phyloP scores from a whole-genome alignment of 345 rosid species.

The Populus davidiana region DNA sequence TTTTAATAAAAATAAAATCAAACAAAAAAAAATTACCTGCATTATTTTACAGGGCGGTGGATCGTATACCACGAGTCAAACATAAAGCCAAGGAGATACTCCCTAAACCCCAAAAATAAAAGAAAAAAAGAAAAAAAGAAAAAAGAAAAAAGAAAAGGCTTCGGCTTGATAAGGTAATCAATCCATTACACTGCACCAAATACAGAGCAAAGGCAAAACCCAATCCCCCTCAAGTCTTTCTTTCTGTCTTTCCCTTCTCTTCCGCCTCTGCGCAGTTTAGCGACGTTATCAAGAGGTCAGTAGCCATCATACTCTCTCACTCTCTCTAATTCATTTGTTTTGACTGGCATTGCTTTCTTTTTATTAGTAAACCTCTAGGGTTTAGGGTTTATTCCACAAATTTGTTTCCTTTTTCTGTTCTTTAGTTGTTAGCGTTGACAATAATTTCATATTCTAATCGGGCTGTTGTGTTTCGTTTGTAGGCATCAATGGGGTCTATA shows the following conservation, averaged over 20 bases:
- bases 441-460: not conserved
- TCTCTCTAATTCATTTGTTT: not conserved
- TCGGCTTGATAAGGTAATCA: constrained; percentile 13
- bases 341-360: not conserved
- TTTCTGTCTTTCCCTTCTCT: not conserved
- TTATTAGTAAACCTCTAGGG: constrained; percentile 4
- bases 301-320: not conserved
- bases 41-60: not conserved
- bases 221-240: not conserved
- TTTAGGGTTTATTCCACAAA: constrained; percentile 18
- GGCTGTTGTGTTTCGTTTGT: not conserved
- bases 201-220: not conserved
- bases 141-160: not conserved
- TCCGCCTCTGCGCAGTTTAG: not conserved
- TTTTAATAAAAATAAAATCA: too few relatives aligned
- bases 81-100: not conserved
- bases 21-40: too few relatives aligned
- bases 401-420: not conserved
- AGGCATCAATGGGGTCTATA: constrained; percentile 27
- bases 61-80: not conserved
- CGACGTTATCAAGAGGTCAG: not conserved
- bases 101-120: not conserved
- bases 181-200: not conserved
- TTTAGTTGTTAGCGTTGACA: not conserved
- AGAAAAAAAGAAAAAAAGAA: too few relatives aligned